Base-by-base conservation (phyloP, 1,284 basidiomycete genomes). In the Ceratobasidium sp. region DNA sequence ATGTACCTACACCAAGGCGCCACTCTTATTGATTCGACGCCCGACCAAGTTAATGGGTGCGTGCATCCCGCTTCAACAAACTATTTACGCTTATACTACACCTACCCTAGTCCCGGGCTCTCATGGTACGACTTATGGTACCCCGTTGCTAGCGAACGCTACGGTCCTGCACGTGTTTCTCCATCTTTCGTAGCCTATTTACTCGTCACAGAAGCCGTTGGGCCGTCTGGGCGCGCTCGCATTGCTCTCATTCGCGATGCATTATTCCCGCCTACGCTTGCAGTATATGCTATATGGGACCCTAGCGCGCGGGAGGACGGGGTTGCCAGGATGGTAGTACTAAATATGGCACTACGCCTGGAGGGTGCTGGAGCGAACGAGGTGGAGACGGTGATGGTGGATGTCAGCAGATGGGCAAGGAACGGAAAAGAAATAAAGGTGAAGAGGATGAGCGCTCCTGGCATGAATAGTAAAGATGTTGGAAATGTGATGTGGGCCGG, bases 1-100 rank as follows among this genome's bases (percentile, higher is more conserved):
- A 81, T 85, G 82, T 84, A 84, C 73, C 79, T 83, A 37, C 83
- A 84, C 67, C 83, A 84, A 69, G 83, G 83, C 23, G 84, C 83
- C 3, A 84, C 83, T 0, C 80, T 85, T 4, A 83, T 84, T 3
- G 79, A 84, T 53, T 84, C 84, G 73, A 83, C 83, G 42, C 80
- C 82, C n/a, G 47, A 77, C 17, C 84, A 85, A 75, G 81, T 82
- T 10, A 85, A 85, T 54, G 63, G 77, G 63, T 76, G 77, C 78
- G 80, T 81, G 78, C 81, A 78, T 17, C 79, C 53, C 45, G 6
- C 31, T 31, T 35, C 84, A 84, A 3, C 37, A 74, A 23, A 33
- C 37, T 49, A 23, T 20, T 68, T 53, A 53, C 28, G 23, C 23
- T 37, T n/a, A 31, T 45, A 13, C 66, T 13, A 65, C 47, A 11